phyloP scores from a whole-genome alignment of 164 flowering plant species.

The Santalum album region DNA sequence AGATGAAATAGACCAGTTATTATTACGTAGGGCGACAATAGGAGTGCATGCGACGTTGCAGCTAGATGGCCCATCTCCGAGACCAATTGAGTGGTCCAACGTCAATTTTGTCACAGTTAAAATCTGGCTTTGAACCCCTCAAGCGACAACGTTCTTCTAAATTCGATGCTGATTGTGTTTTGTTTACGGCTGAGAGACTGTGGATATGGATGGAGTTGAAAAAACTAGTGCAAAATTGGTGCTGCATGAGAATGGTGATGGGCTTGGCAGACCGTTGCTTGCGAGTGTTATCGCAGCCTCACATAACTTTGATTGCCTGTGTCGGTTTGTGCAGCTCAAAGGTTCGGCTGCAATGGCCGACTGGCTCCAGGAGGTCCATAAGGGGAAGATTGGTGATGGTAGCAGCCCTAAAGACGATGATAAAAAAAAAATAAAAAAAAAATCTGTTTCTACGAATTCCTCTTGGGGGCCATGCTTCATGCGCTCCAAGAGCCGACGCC shows the following conservation, averaged over 20 bases:
- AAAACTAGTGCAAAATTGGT: constrained; percentile 68
- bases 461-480: constrained; percentile 68
- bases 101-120: constrained; percentile 51
- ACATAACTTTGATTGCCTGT: constrained; percentile 69
- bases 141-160: constrained; percentile 46
- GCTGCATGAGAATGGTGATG: constrained; percentile 52
- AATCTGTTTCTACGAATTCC: constrained; percentile 73
- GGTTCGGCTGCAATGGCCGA: constrained; percentile 77
- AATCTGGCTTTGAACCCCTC: constrained; percentile 48
- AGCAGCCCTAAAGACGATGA: constrained; percentile 56
- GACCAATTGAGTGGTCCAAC: constrained; percentile 57
- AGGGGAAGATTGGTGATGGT: constrained; percentile 66
- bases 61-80: constrained; percentile 86
- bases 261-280: constrained; percentile 55
- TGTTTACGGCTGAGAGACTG: constrained; percentile 36
- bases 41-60: constrained; percentile 84
- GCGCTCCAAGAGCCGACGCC: constrained; percentile 93
- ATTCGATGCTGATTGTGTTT: constrained; percentile 58
- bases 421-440: no score
- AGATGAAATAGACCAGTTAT: no score
- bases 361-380: constrained; percentile 91
- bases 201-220: constrained; percentile 67
- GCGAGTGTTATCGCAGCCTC: constrained; percentile 72
- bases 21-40: no score
- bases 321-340: constrained; percentile 66